Base-by-base conservation (phyloP, 2,329 filamentous ascomycete species). In the Helotiales sp. region DNA sequence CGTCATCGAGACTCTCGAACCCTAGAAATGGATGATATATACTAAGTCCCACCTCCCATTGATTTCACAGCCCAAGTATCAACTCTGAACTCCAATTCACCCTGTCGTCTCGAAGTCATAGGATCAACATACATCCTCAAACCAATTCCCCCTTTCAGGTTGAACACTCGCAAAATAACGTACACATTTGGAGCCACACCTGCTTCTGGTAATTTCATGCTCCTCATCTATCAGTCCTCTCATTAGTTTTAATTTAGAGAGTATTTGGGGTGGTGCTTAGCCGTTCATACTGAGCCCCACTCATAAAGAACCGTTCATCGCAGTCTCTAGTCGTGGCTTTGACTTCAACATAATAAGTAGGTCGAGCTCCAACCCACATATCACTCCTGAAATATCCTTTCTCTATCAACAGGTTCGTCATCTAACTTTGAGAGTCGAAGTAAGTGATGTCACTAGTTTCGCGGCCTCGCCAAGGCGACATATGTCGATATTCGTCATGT, bases 381-480 rank as follows among this genome's bases (percentile, higher is more conserved):
- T 58, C 57, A 19, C 42, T 19, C 7, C 60, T 56, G 0, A 76
- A 65, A 52, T 77, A 71, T 1, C 71, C 70, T 12, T 69, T 69
- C 8, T 70, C 65, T 1, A 75, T 64, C 1, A 79, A 54, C 3
- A 73, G 46, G 1, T 61, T 50, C 1, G 78, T 77, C 55, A 79
- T 59, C 0, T 44, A 54, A 19, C 74, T 66, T 3, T 65, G 30
- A 1, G 19, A 24, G 60, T 82, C 79, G 1, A 59, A 52, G 56
- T 82, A 82, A 0, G 73, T 72, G 19, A 83, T 73, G 47, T 82
- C 80, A 0, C 79, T 71, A 0, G 77, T 81, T 59, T 82, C 79
- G 0, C 38, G 29, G 0, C 76, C 74, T 0, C 2, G 52, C 78
- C 77, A 81, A 3, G 69, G 53, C 0, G 38, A 15, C 65, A 82